These are phyloP conservation scores for Penicillium pancosmium DNA, from an alignment of 495 filamentous ascomycete genomes.

Conservation along the genomic window DNA sequence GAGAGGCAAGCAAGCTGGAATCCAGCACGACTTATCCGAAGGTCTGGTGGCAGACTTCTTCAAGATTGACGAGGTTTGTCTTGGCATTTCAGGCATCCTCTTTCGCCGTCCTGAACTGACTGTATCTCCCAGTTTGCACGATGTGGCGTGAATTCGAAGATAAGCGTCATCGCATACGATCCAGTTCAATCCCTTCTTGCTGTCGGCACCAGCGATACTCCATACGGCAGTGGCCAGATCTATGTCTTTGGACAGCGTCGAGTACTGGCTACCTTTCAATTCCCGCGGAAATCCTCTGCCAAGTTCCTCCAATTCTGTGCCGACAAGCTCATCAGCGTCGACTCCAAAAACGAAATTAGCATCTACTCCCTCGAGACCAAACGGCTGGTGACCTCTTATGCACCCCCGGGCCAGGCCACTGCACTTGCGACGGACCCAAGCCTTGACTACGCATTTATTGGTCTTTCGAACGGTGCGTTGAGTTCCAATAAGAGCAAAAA, in stretches of 20 bases:
- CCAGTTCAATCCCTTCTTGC: conserved; percentile 91
- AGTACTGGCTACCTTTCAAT: conserved; percentile 66
- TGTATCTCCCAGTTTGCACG: conserved; percentile 60
- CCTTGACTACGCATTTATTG: conserved; percentile 88
- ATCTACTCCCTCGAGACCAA: conserved; percentile 74
- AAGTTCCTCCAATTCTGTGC: conserved; percentile 73
- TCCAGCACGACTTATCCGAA: conserved; percentile 86
- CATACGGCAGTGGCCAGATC: conserved; percentile 77
- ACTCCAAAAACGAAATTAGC: conserved; percentile 79
- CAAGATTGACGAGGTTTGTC: conserved; percentile 73
- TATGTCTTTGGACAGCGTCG: conserved; percentile 88
- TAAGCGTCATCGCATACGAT: conserved; percentile 83
- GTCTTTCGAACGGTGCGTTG: conserved; percentile 64
- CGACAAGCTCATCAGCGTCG: conserved; percentile 79
- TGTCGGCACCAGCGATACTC: conserved; percentile 83
- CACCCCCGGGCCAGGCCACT: conserved; percentile 71
- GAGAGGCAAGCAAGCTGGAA: conserved; percentile 88
- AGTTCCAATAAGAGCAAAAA: not conserved
- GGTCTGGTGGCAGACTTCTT: conserved; percentile 75
- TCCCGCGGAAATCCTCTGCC: conserved; percentile 68
- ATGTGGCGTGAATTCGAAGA: conserved; percentile 87
- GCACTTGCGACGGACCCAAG: conserved; percentile 78
- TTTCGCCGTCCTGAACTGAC: conserved; percentile 26
- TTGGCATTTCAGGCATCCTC: conserved; percentile 35
- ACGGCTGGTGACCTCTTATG: conserved; percentile 61